Evolutionary conservation across 2,329 filamentous ascomycete species (phyloP).

Genomic region (Penicillium corylophilum): DNA sequence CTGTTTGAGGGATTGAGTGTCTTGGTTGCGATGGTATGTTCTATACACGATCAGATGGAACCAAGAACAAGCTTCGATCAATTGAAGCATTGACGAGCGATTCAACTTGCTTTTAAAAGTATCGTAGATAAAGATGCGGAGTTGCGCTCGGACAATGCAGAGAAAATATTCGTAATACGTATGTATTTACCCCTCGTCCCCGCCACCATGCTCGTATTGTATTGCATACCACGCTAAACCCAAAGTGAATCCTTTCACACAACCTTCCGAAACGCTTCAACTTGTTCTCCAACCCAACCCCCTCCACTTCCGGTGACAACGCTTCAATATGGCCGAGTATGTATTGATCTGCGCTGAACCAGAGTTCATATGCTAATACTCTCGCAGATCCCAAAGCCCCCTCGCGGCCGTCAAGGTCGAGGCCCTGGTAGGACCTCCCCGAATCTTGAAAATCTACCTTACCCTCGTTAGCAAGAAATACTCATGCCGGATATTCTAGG

Average conservation of each 20-base stretch:
- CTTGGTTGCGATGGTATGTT: neutral
- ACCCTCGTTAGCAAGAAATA: conserved; percentile 27
- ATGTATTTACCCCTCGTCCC: conserved; percentile 21
- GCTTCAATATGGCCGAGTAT: conserved; percentile 27
- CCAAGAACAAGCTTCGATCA: neutral
- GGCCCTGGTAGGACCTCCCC: conserved; percentile 69
- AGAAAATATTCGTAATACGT: conserved; percentile 5
- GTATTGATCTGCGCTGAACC: conserved; percentile 2
- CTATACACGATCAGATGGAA: neutral
- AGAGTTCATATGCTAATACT: conserved; percentile 17
- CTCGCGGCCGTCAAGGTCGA: conserved; percentile 90
- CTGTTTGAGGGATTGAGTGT: neutral
- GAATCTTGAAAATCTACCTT: conserved; percentile 34
- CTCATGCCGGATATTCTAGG: conserved; percentile 52
- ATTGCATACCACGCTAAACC: conserved; percentile 22
- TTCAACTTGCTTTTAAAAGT: neutral
- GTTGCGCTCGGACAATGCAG: neutral
- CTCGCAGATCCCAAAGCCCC: conserved; percentile 62
- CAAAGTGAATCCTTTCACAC: conserved; percentile 26
- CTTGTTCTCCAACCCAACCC: conserved; percentile 18
- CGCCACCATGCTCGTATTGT: neutral
- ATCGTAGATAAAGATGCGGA: neutral
- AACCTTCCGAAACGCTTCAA: conserved; percentile 23
- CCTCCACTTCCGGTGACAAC: conserved; percentile 16
- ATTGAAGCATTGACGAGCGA: neutral